A percentile compares a stretch with the other conserved stretches of the same genome.
Evolutionary conservation across 1,284 basidiomycete species (phyloP).

Genomic region (Cyathus pygmaeus): DNA sequence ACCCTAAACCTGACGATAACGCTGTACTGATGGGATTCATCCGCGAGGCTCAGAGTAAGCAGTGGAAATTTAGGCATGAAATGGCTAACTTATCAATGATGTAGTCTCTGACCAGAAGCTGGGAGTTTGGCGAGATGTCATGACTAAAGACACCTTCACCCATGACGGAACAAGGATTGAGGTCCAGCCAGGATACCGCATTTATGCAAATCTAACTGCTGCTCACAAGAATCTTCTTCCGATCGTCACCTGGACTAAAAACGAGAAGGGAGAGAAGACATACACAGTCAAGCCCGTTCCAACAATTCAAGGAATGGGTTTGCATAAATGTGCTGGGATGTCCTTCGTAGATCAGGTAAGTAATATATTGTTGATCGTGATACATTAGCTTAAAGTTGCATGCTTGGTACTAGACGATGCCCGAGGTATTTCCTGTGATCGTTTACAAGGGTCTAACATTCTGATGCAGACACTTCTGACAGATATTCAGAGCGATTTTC

Average conservation of each 20-base stretch:
- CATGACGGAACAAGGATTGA: constrained; percentile 31
- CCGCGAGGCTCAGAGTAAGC: constrained; percentile 53
- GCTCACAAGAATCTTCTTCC: constrained; percentile 48
- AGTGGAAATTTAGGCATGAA: background rate
- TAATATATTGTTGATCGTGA: too few species aligned
- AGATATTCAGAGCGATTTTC: constrained; percentile 51
- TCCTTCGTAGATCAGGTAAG: constrained; percentile 45
- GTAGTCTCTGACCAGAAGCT: constrained; percentile 23
- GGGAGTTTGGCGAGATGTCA: constrained; percentile 44
- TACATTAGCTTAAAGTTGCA: too few species aligned
- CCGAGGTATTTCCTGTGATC: background rate
- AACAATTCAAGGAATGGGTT: constrained; percentile 42
- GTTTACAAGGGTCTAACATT: too few species aligned
- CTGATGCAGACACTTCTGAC: constrained; percentile 4
- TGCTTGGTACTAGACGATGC: background rate
- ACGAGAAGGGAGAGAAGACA: constrained; percentile 7
- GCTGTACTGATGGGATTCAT: constrained; percentile 51
- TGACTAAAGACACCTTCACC: constrained; percentile 28
- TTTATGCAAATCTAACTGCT: constrained; percentile 49
- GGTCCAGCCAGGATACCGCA: constrained; percentile 44
- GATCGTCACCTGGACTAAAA: too few species aligned
- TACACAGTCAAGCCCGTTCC: background rate
- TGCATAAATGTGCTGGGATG: constrained; percentile 49
- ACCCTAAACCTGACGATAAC: constrained; percentile 22
- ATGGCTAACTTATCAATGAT: too few species aligned